A percentile compares a stretch with the other conserved stretches of the same genome.
Conservation (phyloP, 768 basidiomycete species). For the Ramaria sp. region DNA sequence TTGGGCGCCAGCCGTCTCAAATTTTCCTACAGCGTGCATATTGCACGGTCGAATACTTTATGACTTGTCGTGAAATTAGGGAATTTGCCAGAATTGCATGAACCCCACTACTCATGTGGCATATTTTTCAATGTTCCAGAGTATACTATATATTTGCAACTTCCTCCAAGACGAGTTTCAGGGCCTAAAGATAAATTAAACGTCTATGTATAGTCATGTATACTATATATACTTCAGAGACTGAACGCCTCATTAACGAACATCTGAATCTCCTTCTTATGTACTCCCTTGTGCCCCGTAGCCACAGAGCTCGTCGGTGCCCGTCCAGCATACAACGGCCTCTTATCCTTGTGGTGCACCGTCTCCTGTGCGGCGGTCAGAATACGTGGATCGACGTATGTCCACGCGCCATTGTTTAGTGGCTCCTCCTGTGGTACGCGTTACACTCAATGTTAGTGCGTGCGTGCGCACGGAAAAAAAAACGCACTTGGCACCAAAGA, state of each 20-base stretch:
- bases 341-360: conserved; percentile 82
- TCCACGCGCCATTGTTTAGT: conserved; percentile 96
- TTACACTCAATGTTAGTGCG: not conserved
- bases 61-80: too few relatives aligned
- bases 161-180: too few relatives aligned
- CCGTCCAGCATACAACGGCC: conserved; percentile 85
- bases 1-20: too few relatives aligned
- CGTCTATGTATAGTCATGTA: too few relatives aligned
- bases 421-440: conserved; percentile 66
- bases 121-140: too few relatives aligned
- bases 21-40: too few relatives aligned
- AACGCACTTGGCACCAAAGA: conserved; percentile 76
- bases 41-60: too few relatives aligned
- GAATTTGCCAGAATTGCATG: too few relatives aligned
- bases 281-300: conserved; percentile 79
- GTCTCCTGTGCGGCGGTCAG: conserved; percentile 90
- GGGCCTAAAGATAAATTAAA: too few relatives aligned
- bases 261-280: conserved; percentile 84
- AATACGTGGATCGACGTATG: conserved; percentile 87
- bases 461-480: not conserved
- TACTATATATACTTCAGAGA: not conserved
- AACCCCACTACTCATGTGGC: too few relatives aligned
- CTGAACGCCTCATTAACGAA: conserved; percentile 37
- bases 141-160: too few relatives aligned
- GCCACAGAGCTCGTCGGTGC: conserved; percentile 88